Percentiles rank a stretch among this genome's conserved stretches.
Evolutionary conservation across 2,329 filamentous ascomycete species (phyloP).

Genomic region (Colletotrichum sp.): DNA sequence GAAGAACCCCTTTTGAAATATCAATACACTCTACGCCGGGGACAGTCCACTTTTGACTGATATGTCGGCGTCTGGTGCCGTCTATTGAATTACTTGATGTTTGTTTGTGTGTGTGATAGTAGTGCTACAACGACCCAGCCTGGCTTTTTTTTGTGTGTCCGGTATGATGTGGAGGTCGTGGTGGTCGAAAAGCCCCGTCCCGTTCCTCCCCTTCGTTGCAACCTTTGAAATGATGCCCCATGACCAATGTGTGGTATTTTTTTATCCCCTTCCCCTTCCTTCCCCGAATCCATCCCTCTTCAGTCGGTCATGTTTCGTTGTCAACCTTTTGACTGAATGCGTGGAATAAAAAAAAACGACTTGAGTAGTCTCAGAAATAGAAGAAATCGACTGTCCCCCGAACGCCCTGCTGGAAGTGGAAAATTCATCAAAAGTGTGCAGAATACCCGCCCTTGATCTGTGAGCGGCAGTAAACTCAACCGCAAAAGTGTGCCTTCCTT

Average conservation of each 20-base stretch:
- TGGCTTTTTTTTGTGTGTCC: conserved; percentile 1
- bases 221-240: conserved; percentile 6
- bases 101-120: neutral
- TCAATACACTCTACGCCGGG: neutral
- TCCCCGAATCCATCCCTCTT: neutral
- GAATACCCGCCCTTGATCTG: conserved; percentile 4
- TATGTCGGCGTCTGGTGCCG: conserved; percentile 2
- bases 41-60: neutral
- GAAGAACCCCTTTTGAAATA: neutral
- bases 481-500: neutral
- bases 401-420: conserved; percentile 18
- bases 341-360: neutral
- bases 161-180: conserved; percentile 5
- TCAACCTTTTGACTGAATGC: conserved; percentile 19
- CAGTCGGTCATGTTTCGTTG: conserved; percentile 20
- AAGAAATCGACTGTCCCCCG: conserved; percentile 1
- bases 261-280: neutral
- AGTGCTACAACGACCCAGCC: conserved; percentile 17
- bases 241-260: conserved; percentile 20
- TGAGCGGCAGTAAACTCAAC: neutral
- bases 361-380: neutral
- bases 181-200: neutral
- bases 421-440: conserved; percentile 17
- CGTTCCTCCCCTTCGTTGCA: conserved; percentile 16
- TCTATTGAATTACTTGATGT: conserved; percentile 17